These are phyloP conservation scores for Cercospora sesami DNA, from an alignment of 2,329 filamentous ascomycete species.

Conservation along the genomic window DNA sequence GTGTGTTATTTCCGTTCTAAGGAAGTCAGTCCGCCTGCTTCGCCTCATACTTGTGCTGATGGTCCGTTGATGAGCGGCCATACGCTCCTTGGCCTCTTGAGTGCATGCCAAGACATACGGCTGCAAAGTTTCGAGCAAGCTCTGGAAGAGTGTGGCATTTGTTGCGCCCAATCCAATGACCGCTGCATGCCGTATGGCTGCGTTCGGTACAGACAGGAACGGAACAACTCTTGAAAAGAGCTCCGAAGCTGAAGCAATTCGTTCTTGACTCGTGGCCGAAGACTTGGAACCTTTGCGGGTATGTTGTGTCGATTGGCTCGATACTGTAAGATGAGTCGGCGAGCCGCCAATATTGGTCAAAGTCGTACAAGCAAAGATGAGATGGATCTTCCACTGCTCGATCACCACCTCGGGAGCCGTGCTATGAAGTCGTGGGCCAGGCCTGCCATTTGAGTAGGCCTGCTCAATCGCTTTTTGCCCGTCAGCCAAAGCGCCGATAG, in stretches of 20 bases:
- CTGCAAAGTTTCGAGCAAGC: slow-evolving; percentile 84
- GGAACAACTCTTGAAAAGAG: slow-evolving; percentile 92
- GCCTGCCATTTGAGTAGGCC: slow-evolving; percentile 43
- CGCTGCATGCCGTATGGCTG: slow-evolving; percentile 82
- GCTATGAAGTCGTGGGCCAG: slow-evolving; percentile 52
- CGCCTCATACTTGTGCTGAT: slow-evolving; percentile 73
- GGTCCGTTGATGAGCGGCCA: slow-evolving; percentile 74
- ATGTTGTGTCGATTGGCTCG: slow-evolving; percentile 65
- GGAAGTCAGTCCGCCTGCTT: slow-evolving; percentile 78
- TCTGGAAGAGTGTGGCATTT: slow-evolving; percentile 89
- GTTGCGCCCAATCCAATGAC: slow-evolving; percentile 91
- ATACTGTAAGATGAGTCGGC: slow-evolving; percentile 56
- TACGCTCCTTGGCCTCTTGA: slow-evolving; percentile 79
- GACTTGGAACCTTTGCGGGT: slow-evolving; percentile 77
- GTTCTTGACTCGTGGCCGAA: slow-evolving; percentile 63
- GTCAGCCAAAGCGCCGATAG: slow-evolving; percentile 77
- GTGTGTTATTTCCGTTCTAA: slow-evolving; percentile 92
- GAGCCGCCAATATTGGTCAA: slow-evolving; percentile 70
- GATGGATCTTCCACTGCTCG: slow-evolving; percentile 96
- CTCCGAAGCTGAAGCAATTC: slow-evolving; percentile 82
- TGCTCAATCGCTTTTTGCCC: slow-evolving; percentile 59
- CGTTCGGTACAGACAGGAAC: slow-evolving; percentile 74
- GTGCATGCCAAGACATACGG: slow-evolving; percentile 82
- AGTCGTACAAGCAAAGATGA: slow-evolving; percentile 96
- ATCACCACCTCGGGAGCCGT: slow-evolving; percentile 83